phyloP scores from a whole-genome alignment of 495 filamentous ascomycete genomes.

The Trichoderma orchidacearum region DNA sequence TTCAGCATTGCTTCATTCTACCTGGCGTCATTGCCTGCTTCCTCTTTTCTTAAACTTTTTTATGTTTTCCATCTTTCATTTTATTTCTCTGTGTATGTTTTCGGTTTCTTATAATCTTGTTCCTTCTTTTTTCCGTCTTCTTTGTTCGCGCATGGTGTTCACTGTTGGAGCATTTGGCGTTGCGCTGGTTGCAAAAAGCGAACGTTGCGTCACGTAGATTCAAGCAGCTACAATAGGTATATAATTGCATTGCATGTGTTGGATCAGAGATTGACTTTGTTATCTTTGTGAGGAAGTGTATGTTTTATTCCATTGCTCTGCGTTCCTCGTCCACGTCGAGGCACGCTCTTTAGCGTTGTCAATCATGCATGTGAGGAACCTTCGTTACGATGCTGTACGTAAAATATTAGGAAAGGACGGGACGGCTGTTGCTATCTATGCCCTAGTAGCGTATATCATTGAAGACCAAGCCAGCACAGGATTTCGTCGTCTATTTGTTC shows the following conservation, averaged over 20 bases:
- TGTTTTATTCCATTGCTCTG: too few species aligned
- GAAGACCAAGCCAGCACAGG: too few species aligned
- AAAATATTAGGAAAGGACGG: too few species aligned
- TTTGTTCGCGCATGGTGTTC: background rate
- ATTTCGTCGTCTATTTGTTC: too few species aligned
- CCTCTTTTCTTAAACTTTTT: background rate
- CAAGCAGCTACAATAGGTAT: background rate
- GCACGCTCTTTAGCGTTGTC: too few species aligned
- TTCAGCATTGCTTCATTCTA: slow-evolving; percentile 2
- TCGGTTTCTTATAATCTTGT: background rate
- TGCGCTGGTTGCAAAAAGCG: background rate
- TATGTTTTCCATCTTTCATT: background rate
- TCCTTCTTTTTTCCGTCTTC: background rate
- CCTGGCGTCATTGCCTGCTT: background rate
- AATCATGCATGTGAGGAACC: too few species aligned
- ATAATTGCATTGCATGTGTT: background rate
- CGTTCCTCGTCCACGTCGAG: too few species aligned
- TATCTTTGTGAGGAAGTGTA: too few species aligned
- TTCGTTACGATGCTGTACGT: too few species aligned
- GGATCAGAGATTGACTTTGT: background rate
- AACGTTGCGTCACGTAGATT: background rate
- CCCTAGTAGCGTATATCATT: too few species aligned
- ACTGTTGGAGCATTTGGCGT: background rate
- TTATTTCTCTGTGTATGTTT: background rate
- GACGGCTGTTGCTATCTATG: too few species aligned